phyloP scores from a whole-genome alignment of 768 basidiomycete species.

The Sistotremastrum niveocremeum region DNA sequence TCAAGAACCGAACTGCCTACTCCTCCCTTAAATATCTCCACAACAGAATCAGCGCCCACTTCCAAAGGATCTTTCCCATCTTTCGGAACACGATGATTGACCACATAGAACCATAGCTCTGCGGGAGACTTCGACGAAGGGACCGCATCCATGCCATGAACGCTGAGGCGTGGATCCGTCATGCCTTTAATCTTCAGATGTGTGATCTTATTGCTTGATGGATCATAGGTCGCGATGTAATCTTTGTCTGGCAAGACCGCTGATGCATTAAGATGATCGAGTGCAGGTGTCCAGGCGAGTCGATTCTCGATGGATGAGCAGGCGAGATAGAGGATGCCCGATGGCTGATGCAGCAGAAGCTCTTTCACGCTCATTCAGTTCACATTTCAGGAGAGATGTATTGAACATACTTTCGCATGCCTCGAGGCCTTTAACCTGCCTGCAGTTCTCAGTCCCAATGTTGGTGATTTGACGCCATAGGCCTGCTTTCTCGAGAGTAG shows the following conservation, averaged over 20 bases:
- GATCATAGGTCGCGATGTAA: constrained; percentile 49
- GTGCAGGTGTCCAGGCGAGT: constrained; percentile 37
- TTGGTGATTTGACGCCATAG: constrained; percentile 30
- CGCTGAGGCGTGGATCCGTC: constrained; percentile 19
- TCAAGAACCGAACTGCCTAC: constrained; percentile 29
- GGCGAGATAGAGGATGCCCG: constrained; percentile 46
- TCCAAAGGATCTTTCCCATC: constrained; percentile 18
- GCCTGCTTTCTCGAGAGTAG: constrained; percentile 29
- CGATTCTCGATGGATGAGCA: constrained; percentile 41
- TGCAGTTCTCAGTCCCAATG: constrained; percentile 37
- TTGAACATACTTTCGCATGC: constrained; percentile 51
- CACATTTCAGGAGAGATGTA: constrained; percentile 1
- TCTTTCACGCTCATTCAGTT: constrained; percentile 29
- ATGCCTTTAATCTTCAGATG: constrained; percentile 31
- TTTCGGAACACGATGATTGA: constrained; percentile 53
- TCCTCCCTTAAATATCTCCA: constrained; percentile 54
- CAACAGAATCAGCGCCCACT: constrained; percentile 55
- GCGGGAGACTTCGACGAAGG: constrained; percentile 32
- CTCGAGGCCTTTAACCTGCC: constrained; percentile 34
- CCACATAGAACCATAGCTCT: constrained; percentile 48
- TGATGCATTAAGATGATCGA: constrained; percentile 19
- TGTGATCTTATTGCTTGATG: constrained; percentile 28
- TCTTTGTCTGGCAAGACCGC: constrained; percentile 30
- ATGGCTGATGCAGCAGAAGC: constrained; percentile 41
- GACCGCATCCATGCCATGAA: constrained; percentile 62